Conservation (phyloP, 2,329 filamentous ascomycete species). For the Ascocoryne sarcoides region DNA sequence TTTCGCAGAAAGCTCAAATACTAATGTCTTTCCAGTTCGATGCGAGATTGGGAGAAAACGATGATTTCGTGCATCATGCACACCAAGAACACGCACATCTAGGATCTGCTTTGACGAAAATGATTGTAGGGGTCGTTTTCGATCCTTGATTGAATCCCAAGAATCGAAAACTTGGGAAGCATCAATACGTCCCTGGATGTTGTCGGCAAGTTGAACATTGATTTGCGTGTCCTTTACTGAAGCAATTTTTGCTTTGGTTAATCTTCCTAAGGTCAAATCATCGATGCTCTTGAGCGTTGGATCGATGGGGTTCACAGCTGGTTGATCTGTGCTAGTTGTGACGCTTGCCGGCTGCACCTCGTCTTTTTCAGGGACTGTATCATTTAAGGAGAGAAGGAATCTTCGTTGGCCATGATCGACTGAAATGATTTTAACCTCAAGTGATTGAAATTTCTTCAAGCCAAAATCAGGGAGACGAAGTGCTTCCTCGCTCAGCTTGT, state of each 20-base stretch:
- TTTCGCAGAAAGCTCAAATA: slow-evolving; percentile 83
- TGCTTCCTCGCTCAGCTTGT: slow-evolving; percentile 63
- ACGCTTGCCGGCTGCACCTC: slow-evolving; percentile 26
- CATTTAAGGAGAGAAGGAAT: slow-evolving; percentile 54
- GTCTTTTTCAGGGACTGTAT: slow-evolving; percentile 41
- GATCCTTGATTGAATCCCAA: slow-evolving; percentile 78
- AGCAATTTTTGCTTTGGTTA: slow-evolving; percentile 69
- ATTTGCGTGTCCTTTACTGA: slow-evolving; percentile 86
- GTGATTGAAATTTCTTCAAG: slow-evolving; percentile 64
- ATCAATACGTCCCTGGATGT: slow-evolving; percentile 86
- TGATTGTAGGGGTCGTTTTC: slow-evolving; percentile 67
- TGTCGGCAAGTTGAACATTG: slow-evolving; percentile 81
- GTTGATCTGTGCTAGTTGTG: slow-evolving; percentile 31
- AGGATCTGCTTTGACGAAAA: slow-evolving; percentile 67
- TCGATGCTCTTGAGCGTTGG: slow-evolving; percentile 52
- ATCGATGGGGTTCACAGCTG: slow-evolving; percentile 56
- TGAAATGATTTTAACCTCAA: slow-evolving; percentile 63
- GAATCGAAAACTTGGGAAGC: slow-evolving; percentile 82
- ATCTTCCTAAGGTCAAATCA: slow-evolving; percentile 64
- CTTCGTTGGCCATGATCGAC: slow-evolving; percentile 62
- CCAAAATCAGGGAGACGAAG: slow-evolving; percentile 66
- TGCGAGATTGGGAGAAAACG: slow-evolving; percentile 88
- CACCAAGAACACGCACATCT: slow-evolving; percentile 68
- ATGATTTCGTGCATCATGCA: slow-evolving; percentile 85
- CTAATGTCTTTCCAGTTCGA: slow-evolving; percentile 64